Percentiles rank a stretch among this genome's conserved stretches.
Evolutionary conservation across 2,329 filamentous ascomycete species (phyloP).

Genomic region (Aureobasidium leucospermi): DNA sequence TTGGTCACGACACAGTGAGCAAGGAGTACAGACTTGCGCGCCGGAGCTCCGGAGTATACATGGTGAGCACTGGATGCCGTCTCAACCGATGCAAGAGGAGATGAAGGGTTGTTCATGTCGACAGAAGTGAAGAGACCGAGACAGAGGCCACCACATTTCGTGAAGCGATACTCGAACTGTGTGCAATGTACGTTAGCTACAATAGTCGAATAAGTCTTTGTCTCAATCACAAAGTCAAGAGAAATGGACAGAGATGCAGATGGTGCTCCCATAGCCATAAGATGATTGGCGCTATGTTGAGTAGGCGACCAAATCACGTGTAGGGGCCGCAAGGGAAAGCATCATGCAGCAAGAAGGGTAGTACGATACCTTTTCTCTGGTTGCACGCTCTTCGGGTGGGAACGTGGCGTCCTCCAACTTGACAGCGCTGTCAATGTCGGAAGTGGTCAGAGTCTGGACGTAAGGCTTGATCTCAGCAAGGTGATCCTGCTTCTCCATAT

Average conservation of each 20-base stretch:
- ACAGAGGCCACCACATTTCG: slow-evolving; percentile 66
- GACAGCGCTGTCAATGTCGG: slow-evolving; percentile 57
- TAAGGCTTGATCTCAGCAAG: slow-evolving; percentile 61
- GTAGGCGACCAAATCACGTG: slow-evolving; percentile 4
- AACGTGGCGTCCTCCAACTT: slow-evolving; percentile 52
- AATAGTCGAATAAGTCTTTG: neutral
- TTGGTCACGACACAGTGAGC: slow-evolving; percentile 74
- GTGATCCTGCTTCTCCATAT: slow-evolving; percentile 34
- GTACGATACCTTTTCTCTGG: slow-evolving; percentile 50
- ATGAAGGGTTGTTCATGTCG: slow-evolving; percentile 42
- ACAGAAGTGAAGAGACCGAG: slow-evolving; percentile 72
- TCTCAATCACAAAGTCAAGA: neutral
- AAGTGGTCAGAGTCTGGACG: slow-evolving; percentile 62
- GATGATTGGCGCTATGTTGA: neutral
- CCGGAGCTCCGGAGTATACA: slow-evolving; percentile 53
- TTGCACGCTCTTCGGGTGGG: slow-evolving; percentile 50
- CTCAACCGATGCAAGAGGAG: slow-evolving; percentile 42
- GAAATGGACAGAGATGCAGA: neutral
- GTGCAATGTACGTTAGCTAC: slow-evolving; percentile 13
- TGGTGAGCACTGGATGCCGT: slow-evolving; percentile 49
- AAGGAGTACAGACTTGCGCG: slow-evolving; percentile 58
- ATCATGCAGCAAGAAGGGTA: slow-evolving; percentile 6
- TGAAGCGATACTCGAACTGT: slow-evolving; percentile 75
- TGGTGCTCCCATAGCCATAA: neutral
- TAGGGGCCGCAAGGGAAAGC: slow-evolving; percentile 5